Base-by-base conservation (phyloP, 306 rosid genomes). In the Pyrus pyrifolia region DNA sequence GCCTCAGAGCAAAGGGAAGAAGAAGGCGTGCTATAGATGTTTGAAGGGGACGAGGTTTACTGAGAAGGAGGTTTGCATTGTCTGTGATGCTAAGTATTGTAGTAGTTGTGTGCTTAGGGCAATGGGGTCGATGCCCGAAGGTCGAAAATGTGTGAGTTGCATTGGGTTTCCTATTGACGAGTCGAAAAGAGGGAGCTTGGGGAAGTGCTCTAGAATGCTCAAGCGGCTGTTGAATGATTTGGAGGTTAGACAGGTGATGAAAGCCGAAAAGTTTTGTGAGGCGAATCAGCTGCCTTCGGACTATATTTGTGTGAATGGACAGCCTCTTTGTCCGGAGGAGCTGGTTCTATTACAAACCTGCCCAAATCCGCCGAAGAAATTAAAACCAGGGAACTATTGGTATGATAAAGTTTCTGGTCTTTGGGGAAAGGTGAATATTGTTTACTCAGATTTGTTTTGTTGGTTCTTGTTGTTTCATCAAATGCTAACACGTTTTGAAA, bases 101-200 rank as follows among this genome's bases (percentile, higher is more conserved):
- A 89, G 90, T 74, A 85, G 83, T 63, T 96, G 99, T 23, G 98
- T 96, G 76, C 86, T 96, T 63, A 87, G 97, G 88, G 97, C 93
- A 6, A 92, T 96, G 99, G 99, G 99, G 62, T 96, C 99, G 5
- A 96, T 96, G 99, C 99, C 99, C 0, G 98, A 96, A 86, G 99
- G 99, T 33, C 84, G 99, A 29, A 96, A 96, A 83, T 96, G 99
- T 62, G 99, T 96, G 66, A 81, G 87, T 62, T 96, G 99, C 80
- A 96, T 96, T 49, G 96, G 99, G 4, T 76, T 67, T 79, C 82
- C 98, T 0, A 91, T 96, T 78, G 93, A 96, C 8, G 98, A 96
- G 76, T 51, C 82, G 1, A 96, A 86, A 78, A 79, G 99, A 77
- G 92, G 81, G 62, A 81, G 87, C 83, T 88, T 96, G 86, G 99